These are phyloP conservation scores for Colletotrichum sp. DNA, from an alignment of 2,329 filamentous ascomycete species.

Conservation along the genomic window DNA sequence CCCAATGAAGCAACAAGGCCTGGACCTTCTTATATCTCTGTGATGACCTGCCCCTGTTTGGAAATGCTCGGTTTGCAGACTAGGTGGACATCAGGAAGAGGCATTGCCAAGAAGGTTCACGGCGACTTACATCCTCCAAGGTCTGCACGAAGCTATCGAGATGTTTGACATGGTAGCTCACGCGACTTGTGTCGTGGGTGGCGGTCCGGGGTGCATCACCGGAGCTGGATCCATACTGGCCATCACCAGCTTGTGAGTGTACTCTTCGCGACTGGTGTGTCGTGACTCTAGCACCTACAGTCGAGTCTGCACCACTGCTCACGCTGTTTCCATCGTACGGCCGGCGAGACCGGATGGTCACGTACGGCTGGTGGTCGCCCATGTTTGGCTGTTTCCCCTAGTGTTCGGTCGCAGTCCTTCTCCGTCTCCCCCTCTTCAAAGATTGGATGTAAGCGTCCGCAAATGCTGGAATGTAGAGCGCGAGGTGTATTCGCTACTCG, in stretches of 20 bases:
- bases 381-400: background rate
- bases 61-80: constrained; percentile 62
- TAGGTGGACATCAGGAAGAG: constrained; percentile 25
- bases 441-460: background rate
- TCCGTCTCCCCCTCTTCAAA: background rate
- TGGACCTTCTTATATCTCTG: constrained; percentile 63
- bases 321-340: constrained; percentile 50
- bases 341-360: constrained; percentile 57
- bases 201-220: constrained; percentile 45
- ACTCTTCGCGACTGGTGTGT: constrained; percentile 8
- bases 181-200: constrained; percentile 63
- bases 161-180: constrained; percentile 63
- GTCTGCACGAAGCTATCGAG: constrained; percentile 59
- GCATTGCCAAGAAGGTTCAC: background rate
- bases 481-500: background rate
- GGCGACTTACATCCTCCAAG: constrained; percentile 55
- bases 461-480: background rate
- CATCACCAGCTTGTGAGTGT: constrained; percentile 18
- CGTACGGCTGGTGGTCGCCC: constrained; percentile 47
- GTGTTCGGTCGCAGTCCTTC: background rate
- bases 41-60: constrained; percentile 56
- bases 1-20: constrained; percentile 61
- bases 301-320: constrained; percentile 52
- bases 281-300: constrained; percentile 43
- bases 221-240: constrained; percentile 49